These are phyloP conservation scores for Cutaneotrichosporon cyanovorans DNA, from an alignment of 1,284 basidiomycete species.

Conservation along the genomic window DNA sequence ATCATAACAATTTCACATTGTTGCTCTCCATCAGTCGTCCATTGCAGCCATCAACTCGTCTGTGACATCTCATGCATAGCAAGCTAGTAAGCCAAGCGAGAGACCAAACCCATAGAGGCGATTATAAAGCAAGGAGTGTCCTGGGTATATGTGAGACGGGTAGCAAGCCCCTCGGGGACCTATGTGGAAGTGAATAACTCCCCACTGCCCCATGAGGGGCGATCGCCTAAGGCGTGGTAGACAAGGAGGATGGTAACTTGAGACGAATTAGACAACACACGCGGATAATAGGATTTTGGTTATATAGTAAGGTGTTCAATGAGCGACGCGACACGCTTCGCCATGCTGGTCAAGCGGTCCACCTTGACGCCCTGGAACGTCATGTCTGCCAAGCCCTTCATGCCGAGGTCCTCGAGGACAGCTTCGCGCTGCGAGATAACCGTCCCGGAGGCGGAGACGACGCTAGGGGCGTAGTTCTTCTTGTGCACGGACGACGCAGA, in stretches of 20 bases:
- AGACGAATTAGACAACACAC: too few relatives aligned
- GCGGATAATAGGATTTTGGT: slow-evolving; percentile 4
- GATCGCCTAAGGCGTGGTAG: too few relatives aligned
- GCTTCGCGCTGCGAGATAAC: slow-evolving; percentile 17
- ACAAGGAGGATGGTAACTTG: too few relatives aligned
- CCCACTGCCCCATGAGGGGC: too few relatives aligned
- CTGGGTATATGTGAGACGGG: slow-evolving; percentile 1
- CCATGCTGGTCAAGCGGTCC: slow-evolving; percentile 30
- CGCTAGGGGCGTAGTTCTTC: slow-evolving; percentile 18
- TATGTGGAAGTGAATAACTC: too few relatives aligned
- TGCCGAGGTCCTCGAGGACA: slow-evolving; percentile 39
- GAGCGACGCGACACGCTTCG: slow-evolving; percentile 36
- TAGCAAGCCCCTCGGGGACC: too few relatives aligned
- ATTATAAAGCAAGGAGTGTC: slow-evolving; percentile 2
- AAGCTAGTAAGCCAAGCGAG: too few relatives aligned
- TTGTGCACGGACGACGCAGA: slow-evolving; percentile 18
- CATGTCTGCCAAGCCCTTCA: slow-evolving; percentile 39
- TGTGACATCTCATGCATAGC: too few relatives aligned
- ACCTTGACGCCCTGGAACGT: slow-evolving; percentile 29
- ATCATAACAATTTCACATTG: too few relatives aligned
- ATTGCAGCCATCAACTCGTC: too few relatives aligned
- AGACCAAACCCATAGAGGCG: not conserved
- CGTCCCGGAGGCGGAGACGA: slow-evolving; percentile 6
- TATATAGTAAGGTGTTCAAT: slow-evolving; percentile 34
- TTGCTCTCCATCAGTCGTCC: too few relatives aligned